These are phyloP conservation scores for Xylariaceae sp. DNA, from an alignment of 2,329 filamentous ascomycete genomes.

Conservation along the genomic window DNA sequence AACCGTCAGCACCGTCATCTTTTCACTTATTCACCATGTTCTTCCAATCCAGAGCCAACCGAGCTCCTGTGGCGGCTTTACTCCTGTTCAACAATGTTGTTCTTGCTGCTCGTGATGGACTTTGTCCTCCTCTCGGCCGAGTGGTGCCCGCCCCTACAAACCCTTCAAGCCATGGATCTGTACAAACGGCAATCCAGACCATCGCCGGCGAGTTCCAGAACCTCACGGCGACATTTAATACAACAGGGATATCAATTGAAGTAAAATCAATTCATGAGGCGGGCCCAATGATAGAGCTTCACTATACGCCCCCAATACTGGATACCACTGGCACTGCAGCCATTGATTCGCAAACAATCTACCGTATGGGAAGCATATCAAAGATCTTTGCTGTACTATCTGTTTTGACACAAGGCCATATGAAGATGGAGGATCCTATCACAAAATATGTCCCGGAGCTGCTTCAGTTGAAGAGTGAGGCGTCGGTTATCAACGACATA, in stretches of 20 bases:
- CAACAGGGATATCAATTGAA: constrained; percentile 46
- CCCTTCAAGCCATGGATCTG: constrained; percentile 40
- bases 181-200: constrained; percentile 36
- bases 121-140: constrained; percentile 51
- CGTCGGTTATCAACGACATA: constrained; percentile 31
- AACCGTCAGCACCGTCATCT: constrained; percentile 1
- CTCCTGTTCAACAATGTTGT: constrained; percentile 27
- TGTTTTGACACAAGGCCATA: constrained; percentile 30
- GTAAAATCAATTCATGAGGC: constrained; percentile 51
- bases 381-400: constrained; percentile 41
- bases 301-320: constrained; percentile 46
- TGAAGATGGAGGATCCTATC: constrained; percentile 34
- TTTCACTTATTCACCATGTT: constrained; percentile 16
- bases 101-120: constrained; percentile 38
- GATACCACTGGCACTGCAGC: constrained; percentile 36
- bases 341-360: constrained; percentile 44
- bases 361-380: constrained; percentile 47
- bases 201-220: constrained; percentile 38
- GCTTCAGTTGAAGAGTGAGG: constrained; percentile 31
- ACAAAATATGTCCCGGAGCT: constrained; percentile 37
- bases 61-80: constrained; percentile 9
- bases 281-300: constrained; percentile 45
- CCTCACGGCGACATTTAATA: constrained; percentile 37
- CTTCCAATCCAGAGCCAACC: not conserved
- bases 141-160: constrained; percentile 46